Evolutionary conservation across 192 early-diverging fungal species (phyloP).

Genomic region (Gryganskiella cystojenkinii): DNA sequence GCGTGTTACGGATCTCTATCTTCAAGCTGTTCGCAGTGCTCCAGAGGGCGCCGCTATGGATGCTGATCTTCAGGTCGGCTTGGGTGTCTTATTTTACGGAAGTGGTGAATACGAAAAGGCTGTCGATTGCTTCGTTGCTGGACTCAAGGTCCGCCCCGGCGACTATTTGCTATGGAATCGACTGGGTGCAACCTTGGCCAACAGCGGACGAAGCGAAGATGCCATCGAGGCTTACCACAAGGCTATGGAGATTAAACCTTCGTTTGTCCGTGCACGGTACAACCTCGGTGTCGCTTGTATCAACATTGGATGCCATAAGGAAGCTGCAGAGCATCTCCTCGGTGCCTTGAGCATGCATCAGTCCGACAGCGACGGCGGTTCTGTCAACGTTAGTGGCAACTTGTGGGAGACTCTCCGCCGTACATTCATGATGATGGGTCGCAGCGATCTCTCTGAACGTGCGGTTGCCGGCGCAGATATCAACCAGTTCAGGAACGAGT

Average conservation of each 20-base stretch:
- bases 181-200: slow-evolving; percentile 96
- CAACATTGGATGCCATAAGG: slow-evolving; percentile 89
- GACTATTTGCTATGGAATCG: slow-evolving; percentile 98
- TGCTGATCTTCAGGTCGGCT: slow-evolving; percentile 92
- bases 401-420: slow-evolving; percentile 73
- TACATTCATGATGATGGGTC: slow-evolving; percentile 70
- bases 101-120: slow-evolving; percentile 93
- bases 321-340: slow-evolving; percentile 95
- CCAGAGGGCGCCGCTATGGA: slow-evolving; percentile 73
- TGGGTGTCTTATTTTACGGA: slow-evolving; percentile 97
- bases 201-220: slow-evolving; percentile 75
- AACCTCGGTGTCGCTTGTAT: slow-evolving; percentile 97
- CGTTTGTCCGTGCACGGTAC: slow-evolving; percentile 96
- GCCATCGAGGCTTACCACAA: slow-evolving; percentile 96
- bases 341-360: slow-evolving; percentile 87
- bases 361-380: slow-evolving; percentile 50
- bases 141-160: slow-evolving; percentile 82
- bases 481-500: slow-evolving; percentile 67
- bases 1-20: slow-evolving; percentile 82
- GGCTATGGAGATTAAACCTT: slow-evolving; percentile 93
- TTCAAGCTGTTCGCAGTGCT: slow-evolving; percentile 79
- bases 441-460: slow-evolving; percentile 68
- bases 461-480: slow-evolving; percentile 60
- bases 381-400: slow-evolving; percentile 71
- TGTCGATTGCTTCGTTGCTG: slow-evolving; percentile 96